Percentiles rank a stretch among this genome's conserved stretches.
Conservation (phyloP, 176 grass and related monocot species). For the Puya raimondii region DNA sequence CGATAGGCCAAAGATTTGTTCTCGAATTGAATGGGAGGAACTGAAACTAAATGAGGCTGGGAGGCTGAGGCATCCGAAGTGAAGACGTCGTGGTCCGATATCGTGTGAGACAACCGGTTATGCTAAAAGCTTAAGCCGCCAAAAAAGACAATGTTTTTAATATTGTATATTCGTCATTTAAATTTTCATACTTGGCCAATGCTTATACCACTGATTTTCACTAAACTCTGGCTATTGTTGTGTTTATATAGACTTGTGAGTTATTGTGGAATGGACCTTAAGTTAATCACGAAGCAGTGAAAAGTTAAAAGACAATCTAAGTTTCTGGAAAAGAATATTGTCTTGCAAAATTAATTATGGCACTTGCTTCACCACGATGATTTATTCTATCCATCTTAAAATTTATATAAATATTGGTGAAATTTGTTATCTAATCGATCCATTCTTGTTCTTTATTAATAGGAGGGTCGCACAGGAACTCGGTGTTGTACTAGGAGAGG, state of each 20-base stretch:
- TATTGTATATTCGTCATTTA: no score
- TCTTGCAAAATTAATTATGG: background rate
- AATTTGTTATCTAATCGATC: background rate
- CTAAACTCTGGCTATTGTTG: background rate
- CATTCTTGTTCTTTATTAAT: background rate
- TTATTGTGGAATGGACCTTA: background rate
- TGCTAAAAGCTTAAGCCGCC: no score
- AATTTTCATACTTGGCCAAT: no score
- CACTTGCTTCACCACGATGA: background rate
- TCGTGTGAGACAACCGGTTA: no score
- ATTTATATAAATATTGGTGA: no score
- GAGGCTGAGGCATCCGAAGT: no score
- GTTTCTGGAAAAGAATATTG: background rate
- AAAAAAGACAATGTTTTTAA: no score
- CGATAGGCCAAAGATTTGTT: no score
- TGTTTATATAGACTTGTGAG: background rate
- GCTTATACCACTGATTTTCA: background rate
- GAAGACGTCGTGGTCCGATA: no score
- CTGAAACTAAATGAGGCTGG: no score
- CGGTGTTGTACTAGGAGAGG: slow-evolving; percentile 62
- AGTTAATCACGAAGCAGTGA: background rate
- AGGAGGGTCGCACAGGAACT: slow-evolving; percentile 94
- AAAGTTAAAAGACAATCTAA: background rate
- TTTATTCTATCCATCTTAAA: no score
- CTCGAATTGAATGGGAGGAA: no score